Conservation (phyloP, 495 filamentous ascomycete genomes). For the Aspergillus funiculosus region DNA sequence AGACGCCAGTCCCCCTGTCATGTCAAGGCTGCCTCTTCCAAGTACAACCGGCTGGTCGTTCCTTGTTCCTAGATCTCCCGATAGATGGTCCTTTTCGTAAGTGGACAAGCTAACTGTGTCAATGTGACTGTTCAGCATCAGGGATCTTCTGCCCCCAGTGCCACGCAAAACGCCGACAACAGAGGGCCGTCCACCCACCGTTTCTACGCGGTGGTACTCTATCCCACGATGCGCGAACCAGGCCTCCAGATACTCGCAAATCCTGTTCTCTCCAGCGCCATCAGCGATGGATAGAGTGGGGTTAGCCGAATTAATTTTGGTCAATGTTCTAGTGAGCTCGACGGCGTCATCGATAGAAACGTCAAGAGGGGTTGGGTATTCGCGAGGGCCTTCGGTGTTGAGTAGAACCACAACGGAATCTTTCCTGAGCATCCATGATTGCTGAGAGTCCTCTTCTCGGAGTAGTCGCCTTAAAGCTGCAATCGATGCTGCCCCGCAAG, state of each 20-base stretch:
- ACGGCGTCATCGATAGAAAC: constrained; percentile 33
- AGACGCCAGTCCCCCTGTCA: constrained; percentile 45
- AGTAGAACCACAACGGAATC: constrained; percentile 51
- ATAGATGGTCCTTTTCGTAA: constrained; percentile 40
- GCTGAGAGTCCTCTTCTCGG: constrained; percentile 18
- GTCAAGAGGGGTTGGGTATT: constrained; percentile 29
- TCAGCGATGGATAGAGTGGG: constrained; percentile 32
- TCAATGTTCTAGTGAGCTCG: constrained; percentile 33
- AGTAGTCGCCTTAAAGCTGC: constrained; percentile 49
- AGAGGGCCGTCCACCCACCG: constrained; percentile 37
- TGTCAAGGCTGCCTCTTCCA: constrained; percentile 42
- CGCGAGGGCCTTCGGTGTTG: constrained; percentile 44
- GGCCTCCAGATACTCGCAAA: constrained; percentile 34
- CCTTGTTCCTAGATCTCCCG: constrained; percentile 27
- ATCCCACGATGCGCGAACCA: constrained; percentile 45
- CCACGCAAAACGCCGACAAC: constrained; percentile 42
- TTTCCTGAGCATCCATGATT: constrained; percentile 30
- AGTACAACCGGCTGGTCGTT: constrained; percentile 34
- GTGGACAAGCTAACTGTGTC: constrained; percentile 43
- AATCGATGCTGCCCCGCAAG: constrained; percentile 58
- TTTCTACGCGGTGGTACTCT: constrained; percentile 40
- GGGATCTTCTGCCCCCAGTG: constrained; percentile 36
- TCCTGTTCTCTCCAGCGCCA: constrained; percentile 38
- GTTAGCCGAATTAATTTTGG: constrained; percentile 43
- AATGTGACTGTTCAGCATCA: constrained; percentile 48